Conservation (phyloP, 345 rosid genomes). For the Nephelium lappaceum region DNA sequence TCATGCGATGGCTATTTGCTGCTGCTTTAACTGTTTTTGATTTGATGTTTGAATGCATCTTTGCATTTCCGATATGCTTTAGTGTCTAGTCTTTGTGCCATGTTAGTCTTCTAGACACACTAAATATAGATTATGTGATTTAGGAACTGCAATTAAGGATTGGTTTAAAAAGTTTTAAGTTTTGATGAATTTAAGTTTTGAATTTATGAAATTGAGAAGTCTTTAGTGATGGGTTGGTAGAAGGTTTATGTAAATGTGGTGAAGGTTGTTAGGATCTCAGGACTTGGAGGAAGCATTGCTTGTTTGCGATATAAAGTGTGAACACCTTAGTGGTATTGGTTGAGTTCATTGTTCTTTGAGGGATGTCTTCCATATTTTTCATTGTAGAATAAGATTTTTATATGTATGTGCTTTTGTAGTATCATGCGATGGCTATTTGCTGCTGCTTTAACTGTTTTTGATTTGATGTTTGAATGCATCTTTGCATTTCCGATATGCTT, state of each 20-base stretch:
- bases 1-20: neutral
- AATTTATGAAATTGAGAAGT: neutral
- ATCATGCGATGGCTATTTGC: neutral
- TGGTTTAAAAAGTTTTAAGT: neutral
- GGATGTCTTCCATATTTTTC: neutral
- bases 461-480: neutral
- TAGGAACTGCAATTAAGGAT: neutral
- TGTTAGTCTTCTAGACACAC: neutral
- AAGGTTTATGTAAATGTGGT: neutral
- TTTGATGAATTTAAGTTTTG: neutral
- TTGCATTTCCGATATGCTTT: neutral
- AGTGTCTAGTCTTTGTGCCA: neutral
- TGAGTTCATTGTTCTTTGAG: neutral
- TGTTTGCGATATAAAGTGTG: neutral
- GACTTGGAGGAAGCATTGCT: neutral
- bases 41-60: neutral
- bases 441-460: neutral
- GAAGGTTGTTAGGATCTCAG: neutral
- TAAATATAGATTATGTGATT: neutral
- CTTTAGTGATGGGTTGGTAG: neutral
- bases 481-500: neutral
- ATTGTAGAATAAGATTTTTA: neutral
- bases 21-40: neutral
- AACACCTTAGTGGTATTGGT: neutral
- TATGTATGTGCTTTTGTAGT: neutral